These are phyloP conservation scores for Vickermania spadyakhi DNA, from an alignment of 208 protist species.

Conservation along the genomic window DNA sequence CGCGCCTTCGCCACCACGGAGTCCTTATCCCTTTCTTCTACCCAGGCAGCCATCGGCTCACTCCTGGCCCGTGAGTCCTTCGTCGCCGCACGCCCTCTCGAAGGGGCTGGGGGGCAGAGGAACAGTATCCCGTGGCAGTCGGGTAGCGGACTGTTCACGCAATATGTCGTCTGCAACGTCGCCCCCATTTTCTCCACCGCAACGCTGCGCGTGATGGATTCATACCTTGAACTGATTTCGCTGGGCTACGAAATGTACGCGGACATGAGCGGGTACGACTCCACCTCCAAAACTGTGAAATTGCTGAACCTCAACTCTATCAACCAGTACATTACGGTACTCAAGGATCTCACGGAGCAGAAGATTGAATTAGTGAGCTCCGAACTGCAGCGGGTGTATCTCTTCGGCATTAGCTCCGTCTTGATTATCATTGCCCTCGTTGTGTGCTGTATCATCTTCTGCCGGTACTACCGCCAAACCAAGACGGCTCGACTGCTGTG, in stretches of 20 bases:
- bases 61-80: background rate
- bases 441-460: background rate
- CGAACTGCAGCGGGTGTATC: background rate
- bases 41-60: background rate
- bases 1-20: background rate
- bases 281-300: background rate
- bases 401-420: background rate
- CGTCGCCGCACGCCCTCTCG: background rate
- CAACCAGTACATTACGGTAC: background rate
- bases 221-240: background rate
- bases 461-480: background rate
- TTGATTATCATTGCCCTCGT: slow-evolving; percentile 1
- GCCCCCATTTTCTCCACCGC: background rate
- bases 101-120: background rate
- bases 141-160: background rate
- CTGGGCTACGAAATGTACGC: background rate
- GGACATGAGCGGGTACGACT: background rate
- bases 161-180: background rate
- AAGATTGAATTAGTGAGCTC: background rate
- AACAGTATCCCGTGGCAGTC: background rate
- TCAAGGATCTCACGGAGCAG: background rate
- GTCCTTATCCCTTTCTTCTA: background rate
- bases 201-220: background rate
- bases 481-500: background rate
- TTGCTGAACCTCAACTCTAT: background rate